Percentiles rank a stretch among this genome's conserved stretches.
Conservation (phyloP, 805 yeast species). For the Teunomyces kruisii region DNA sequence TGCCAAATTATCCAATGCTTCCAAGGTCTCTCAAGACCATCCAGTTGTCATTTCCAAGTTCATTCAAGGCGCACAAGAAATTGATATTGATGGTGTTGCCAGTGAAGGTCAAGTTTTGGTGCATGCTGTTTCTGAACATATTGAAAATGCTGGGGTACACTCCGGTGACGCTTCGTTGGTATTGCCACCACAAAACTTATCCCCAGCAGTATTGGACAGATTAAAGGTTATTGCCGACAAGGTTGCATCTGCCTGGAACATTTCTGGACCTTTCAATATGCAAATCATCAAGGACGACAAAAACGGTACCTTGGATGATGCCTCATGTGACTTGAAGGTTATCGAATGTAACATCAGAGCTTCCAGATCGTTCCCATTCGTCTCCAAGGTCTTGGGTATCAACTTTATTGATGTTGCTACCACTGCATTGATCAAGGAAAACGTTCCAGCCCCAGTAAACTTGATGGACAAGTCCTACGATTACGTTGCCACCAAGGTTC, state of each 20-base stretch:
- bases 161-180: constrained; percentile 98
- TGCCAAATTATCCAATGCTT: constrained; percentile 78
- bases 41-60: constrained; percentile 97
- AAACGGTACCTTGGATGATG: constrained; percentile 54
- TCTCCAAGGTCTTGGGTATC: constrained; percentile 91
- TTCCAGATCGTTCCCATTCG: constrained; percentile 98
- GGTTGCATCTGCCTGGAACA: constrained; percentile 91
- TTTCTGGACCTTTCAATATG: constrained; percentile 98
- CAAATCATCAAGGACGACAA: constrained; percentile 84
- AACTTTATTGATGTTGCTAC: constrained; percentile 96
- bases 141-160: constrained; percentile 98
- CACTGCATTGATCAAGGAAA: constrained; percentile 73
- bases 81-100: constrained; percentile 97
- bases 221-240: constrained; percentile 87
- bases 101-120: constrained; percentile 82
- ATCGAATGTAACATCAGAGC: constrained; percentile 99
- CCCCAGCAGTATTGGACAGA: constrained; percentile 63
- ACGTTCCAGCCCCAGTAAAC: constrained; percentile 77
- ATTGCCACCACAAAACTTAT: constrained; percentile 84
- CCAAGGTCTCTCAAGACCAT: constrained; percentile 91
- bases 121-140: constrained; percentile 96
- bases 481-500: constrained; percentile 95
- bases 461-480: constrained; percentile 74
- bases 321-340: constrained; percentile 70
- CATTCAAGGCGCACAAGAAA: constrained; percentile 94